A percentile compares a stretch with the other conserved stretches of the same genome.
Evolutionary conservation across 2,329 filamentous ascomycete genomes (phyloP).

Genomic region (Aspergillus fijiensis): DNA sequence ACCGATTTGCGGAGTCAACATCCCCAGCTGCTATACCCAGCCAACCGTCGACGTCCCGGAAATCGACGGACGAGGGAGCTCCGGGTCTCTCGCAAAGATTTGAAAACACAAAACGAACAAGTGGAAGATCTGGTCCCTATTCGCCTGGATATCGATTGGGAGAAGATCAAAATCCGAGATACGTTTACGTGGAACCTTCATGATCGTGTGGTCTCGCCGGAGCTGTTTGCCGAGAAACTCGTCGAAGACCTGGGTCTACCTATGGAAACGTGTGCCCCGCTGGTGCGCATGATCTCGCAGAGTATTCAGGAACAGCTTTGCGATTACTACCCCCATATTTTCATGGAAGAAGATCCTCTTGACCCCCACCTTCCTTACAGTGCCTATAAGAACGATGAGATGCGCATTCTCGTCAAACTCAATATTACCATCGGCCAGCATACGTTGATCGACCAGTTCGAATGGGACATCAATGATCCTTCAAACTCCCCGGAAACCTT

Average conservation of each 20-base stretch:
- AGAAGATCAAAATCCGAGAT: conserved; percentile 92
- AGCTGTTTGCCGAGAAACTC: conserved; percentile 83
- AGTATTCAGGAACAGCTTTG: conserved; percentile 83
- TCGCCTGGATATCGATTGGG: conserved; percentile 88
- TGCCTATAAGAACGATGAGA: conserved; percentile 98
- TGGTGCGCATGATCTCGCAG: conserved; percentile 64
- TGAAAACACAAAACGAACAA: conserved; percentile 82
- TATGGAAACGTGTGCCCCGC: conserved; percentile 57
- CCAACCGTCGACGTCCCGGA: conserved; percentile 71
- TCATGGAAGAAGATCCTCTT: conserved; percentile 82
- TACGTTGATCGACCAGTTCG: conserved; percentile 93
- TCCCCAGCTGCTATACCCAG: conserved; percentile 75
- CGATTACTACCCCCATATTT: conserved; percentile 91
- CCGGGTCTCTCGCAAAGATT: conserved; percentile 74
- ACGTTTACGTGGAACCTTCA: conserved; percentile 99
- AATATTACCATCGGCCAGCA: conserved; percentile 97
- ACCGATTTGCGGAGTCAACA: conserved; percentile 69
- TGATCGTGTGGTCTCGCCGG: conserved; percentile 75
- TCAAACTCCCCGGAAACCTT: conserved; percentile 94
- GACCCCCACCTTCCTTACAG: conserved; percentile 87
- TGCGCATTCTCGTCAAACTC: conserved; percentile 92
- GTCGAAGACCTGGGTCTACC: conserved; percentile 83
- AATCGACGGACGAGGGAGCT: conserved; percentile 71
- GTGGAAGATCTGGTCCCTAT: conserved; percentile 89
- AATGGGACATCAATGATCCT: conserved; percentile 98